Evolutionary conservation across 2,329 filamentous ascomycete genomes (phyloP).

Genomic region (Apiospora phragmitis): DNA sequence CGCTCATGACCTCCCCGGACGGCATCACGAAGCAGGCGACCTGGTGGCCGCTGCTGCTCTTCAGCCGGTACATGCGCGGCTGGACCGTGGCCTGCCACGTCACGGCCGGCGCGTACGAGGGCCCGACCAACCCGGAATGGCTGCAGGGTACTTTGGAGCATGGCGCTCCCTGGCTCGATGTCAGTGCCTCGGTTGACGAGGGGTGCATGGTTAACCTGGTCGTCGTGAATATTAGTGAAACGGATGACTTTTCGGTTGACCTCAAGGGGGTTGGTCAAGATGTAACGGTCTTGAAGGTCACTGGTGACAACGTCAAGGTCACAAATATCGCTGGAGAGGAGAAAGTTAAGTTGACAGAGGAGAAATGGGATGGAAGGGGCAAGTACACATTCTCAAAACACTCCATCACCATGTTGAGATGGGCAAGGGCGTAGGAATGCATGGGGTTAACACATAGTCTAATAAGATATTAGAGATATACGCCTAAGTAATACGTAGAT

Average conservation of each 20-base stretch:
- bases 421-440: slow-evolving; percentile 29
- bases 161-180: slow-evolving; percentile 67
- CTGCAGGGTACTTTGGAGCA: slow-evolving; percentile 63
- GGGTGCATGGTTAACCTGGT: slow-evolving; percentile 65
- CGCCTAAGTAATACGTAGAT: not conserved
- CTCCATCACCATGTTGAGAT: slow-evolving; percentile 67
- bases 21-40: slow-evolving; percentile 71
- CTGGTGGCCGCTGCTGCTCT: slow-evolving; percentile 74
- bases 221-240: slow-evolving; percentile 72
- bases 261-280: slow-evolving; percentile 57
- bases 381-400: slow-evolving; percentile 67
- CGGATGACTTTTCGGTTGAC: slow-evolving; percentile 57
- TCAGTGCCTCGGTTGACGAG: slow-evolving; percentile 59
- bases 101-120: slow-evolving; percentile 61
- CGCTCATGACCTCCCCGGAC: slow-evolving; percentile 67
- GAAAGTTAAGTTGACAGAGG: slow-evolving; percentile 61
- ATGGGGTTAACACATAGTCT: not conserved
- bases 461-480: not conserved
- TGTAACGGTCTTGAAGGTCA: slow-evolving; percentile 64
- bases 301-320: slow-evolving; percentile 54
- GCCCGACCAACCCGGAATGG: slow-evolving; percentile 67
- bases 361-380: slow-evolving; percentile 63
- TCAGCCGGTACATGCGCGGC: slow-evolving; percentile 73
- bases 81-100: slow-evolving; percentile 68
- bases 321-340: slow-evolving; percentile 65